Evolutionary conservation across 768 basidiomycete species (phyloP).

Genomic region (Gyrodon lividus): DNA sequence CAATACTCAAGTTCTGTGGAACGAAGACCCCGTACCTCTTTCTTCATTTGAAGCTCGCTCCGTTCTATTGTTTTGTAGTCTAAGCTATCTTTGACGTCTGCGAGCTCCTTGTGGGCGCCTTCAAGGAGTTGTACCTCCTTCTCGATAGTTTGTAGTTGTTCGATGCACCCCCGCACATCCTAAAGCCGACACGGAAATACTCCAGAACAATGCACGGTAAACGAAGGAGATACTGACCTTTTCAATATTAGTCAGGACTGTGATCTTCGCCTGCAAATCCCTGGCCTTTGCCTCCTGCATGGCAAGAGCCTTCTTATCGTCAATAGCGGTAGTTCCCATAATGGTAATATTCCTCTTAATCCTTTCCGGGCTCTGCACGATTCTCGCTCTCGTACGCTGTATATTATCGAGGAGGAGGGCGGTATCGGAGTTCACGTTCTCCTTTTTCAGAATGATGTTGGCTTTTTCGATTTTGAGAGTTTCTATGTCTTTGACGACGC

Average conservation of each 20-base stretch:
- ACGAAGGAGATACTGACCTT: conserved; percentile 44
- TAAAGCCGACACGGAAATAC: conserved; percentile 26
- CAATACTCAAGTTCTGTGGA: neutral
- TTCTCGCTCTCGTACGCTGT: conserved; percentile 62
- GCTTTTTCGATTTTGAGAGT: conserved; percentile 71
- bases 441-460: conserved; percentile 62
- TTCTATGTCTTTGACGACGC: conserved; percentile 64
- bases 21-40: conserved; percentile 50
- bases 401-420: conserved; percentile 59
- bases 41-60: conserved; percentile 62
- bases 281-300: conserved; percentile 71
- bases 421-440: conserved; percentile 61
- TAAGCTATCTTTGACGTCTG: conserved; percentile 64
- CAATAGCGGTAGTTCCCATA: conserved; percentile 66
- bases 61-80: conserved; percentile 75
- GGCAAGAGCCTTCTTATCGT: conserved; percentile 68
- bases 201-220: conserved; percentile 4
- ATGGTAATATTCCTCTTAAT: conserved; percentile 77
- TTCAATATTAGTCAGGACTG: conserved; percentile 70
- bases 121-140: conserved; percentile 66
- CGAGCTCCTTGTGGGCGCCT: conserved; percentile 62
- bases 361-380: conserved; percentile 90
- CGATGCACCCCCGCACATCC: conserved; percentile 71
- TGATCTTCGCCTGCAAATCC: conserved; percentile 74
- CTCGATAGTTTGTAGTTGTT: conserved; percentile 74